A percentile compares a stretch with the other conserved stretches of the same genome.
Evolutionary conservation across 23 red algal genomes (phyloP).

Genomic region (Gracilaria gracilis): DNA sequence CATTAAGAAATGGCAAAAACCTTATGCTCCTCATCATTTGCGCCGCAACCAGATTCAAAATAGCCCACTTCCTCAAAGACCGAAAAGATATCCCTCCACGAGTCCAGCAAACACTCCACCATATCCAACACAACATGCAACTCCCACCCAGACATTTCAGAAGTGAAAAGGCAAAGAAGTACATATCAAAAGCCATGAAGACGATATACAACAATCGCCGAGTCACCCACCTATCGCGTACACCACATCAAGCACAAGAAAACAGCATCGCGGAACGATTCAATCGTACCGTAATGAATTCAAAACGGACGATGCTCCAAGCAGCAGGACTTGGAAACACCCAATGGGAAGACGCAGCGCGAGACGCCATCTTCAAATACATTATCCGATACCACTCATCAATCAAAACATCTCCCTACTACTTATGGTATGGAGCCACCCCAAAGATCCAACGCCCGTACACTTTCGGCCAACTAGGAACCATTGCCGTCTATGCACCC

Average conservation of each 20-base stretch:
- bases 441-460: neutral
- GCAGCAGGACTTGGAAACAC: neutral
- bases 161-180: constrained; percentile 15
- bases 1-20: too few species aligned
- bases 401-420: constrained; percentile 6
- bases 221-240: neutral
- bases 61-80: constrained; percentile 19
- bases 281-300: neutral
- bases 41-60: neutral
- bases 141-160: neutral
- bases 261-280: constrained; percentile 16
- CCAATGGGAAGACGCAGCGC: too few species aligned
- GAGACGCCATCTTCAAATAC: constrained; percentile 12
- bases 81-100: constrained; percentile 18
- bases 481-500: constrained; percentile 12
- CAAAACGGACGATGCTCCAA: neutral
- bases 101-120: neutral
- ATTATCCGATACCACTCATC: neutral
- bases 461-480: constrained; percentile 9
- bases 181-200: neutral
- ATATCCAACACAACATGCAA: too few species aligned
- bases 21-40: neutral
- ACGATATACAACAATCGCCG: neutral
- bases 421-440: neutral
- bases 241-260: constrained; percentile 26